A percentile compares a stretch with the other conserved stretches of the same genome.
Evolutionary conservation across 2,329 filamentous ascomycete species (phyloP).

Genomic region (Botrytis cinerea): DNA sequence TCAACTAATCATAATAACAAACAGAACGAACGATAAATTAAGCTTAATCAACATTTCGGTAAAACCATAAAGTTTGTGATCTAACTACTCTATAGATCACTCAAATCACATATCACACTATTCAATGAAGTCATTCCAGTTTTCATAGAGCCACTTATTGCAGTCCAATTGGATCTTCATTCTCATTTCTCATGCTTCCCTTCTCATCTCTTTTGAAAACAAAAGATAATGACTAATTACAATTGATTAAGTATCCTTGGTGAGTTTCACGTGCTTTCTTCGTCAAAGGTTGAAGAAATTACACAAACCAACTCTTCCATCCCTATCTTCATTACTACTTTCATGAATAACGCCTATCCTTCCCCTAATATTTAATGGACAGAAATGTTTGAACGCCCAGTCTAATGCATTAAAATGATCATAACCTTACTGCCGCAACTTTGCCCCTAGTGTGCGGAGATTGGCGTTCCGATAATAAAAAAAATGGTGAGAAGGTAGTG

Average conservation of each 20-base stretch:
- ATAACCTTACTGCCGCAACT: conserved; percentile 18
- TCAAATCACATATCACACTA: not conserved
- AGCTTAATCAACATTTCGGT: not conserved
- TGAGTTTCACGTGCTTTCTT: not conserved
- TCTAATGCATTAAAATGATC: conserved; percentile 22
- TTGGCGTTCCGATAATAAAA: conserved; percentile 14
- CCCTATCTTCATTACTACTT: conserved; percentile 8
- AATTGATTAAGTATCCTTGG: conserved; percentile 13
- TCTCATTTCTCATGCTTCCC: conserved; percentile 9
- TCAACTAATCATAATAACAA: not conserved
- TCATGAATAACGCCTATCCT: conserved; percentile 11
- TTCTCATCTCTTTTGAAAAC: not conserved
- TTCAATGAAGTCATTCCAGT: not conserved
- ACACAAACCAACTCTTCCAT: not conserved
- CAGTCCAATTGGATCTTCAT: not conserved
- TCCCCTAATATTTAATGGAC: conserved; percentile 18
- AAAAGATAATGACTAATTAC: conserved; percentile 14
- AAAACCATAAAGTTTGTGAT: not conserved
- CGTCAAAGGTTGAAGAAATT: not conserved
- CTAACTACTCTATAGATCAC: not conserved
- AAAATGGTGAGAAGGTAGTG: conserved; percentile 13
- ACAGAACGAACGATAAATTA: not conserved
- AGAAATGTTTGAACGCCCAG: conserved; percentile 19
- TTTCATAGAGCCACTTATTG: not conserved
- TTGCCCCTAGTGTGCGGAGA: conserved; percentile 18